Evolutionary conservation across 768 basidiomycete species (phyloP).

Genomic region (Kwoniella europaea): DNA sequence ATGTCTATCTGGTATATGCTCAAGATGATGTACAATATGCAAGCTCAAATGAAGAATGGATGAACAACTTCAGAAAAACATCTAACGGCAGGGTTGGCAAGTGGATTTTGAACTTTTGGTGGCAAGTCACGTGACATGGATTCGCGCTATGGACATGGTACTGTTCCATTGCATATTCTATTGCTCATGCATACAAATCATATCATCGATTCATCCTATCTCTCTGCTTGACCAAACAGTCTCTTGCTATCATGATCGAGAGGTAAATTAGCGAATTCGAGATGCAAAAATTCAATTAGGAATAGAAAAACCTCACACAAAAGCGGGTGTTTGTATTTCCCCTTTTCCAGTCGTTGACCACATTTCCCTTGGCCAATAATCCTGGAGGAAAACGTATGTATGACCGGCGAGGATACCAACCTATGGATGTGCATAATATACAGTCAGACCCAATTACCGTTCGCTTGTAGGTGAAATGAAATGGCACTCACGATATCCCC

Average conservation of each 20-base stretch:
- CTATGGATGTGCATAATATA: slow-evolving; percentile 18
- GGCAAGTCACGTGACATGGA: slow-evolving; percentile 24
- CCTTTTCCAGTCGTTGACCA: slow-evolving; percentile 50
- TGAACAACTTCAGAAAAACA: not conserved
- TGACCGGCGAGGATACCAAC: slow-evolving; percentile 56
- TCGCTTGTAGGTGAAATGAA: not conserved
- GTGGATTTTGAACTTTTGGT: slow-evolving; percentile 22
- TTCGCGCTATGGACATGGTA: not conserved
- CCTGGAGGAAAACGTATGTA: slow-evolving; percentile 56
- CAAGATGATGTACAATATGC: not conserved
- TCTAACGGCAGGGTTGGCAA: too few species aligned
- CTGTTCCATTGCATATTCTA: not conserved
- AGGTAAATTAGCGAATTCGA: not conserved
- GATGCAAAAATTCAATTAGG: not conserved
- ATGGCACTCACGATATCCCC: slow-evolving; percentile 50
- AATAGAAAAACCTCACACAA: slow-evolving; percentile 42
- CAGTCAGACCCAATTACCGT: not conserved
- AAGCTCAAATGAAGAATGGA: not conserved
- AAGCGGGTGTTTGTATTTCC: slow-evolving; percentile 43
- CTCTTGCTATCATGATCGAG: slow-evolving; percentile 12
- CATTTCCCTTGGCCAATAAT: slow-evolving; percentile 58
- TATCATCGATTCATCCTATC: not conserved
- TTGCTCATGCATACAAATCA: slow-evolving; percentile 10
- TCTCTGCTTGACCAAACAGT: slow-evolving; percentile 21
- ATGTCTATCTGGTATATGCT: not conserved